These are phyloP conservation scores for Termitomyces sp. DNA, from an alignment of 768 basidiomycete species.

Conservation along the genomic window DNA sequence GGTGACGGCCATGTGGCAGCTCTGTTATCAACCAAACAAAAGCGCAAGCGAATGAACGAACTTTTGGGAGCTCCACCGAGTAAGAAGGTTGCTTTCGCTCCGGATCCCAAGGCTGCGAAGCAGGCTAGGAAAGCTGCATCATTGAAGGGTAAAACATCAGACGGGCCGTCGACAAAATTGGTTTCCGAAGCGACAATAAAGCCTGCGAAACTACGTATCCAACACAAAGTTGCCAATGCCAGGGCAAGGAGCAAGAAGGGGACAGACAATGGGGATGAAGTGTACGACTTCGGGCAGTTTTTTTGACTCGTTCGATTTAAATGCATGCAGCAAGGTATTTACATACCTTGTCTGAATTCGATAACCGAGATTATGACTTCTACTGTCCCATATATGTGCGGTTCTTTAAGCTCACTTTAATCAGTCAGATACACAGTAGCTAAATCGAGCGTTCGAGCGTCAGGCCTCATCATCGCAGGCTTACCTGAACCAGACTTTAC, in stretches of 20 bases:
- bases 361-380: no score
- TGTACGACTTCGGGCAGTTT: constrained; percentile 51
- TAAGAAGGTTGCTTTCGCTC: constrained; percentile 53
- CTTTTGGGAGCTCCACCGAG: constrained; percentile 23
- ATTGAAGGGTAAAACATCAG: constrained; percentile 5
- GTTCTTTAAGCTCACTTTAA: no score
- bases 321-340: background rate
- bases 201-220: constrained; percentile 12
- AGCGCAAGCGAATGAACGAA: constrained; percentile 36
- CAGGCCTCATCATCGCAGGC: no score
- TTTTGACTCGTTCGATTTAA: constrained; percentile 22
- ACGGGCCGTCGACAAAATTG: constrained; percentile 10
- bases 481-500: no score
- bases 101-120: constrained; percentile 20
- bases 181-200: constrained; percentile 14
- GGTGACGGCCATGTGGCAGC: constrained; percentile 36
- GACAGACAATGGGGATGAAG: constrained; percentile 25
- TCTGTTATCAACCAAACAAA: constrained; percentile 33
- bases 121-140: constrained; percentile 12
- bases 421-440: no score
- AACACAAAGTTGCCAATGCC: constrained; percentile 24
- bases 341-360: background rate
- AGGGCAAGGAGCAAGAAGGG: constrained; percentile 17
- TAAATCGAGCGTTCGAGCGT: no score
- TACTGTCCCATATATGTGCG: no score